A percentile compares a stretch with the other conserved stretches of the same genome.
These are phyloP conservation scores for Fagopyrum homotropicum DNA, from an alignment of 148 eudicot genomes.

Conservation along the genomic window DNA sequence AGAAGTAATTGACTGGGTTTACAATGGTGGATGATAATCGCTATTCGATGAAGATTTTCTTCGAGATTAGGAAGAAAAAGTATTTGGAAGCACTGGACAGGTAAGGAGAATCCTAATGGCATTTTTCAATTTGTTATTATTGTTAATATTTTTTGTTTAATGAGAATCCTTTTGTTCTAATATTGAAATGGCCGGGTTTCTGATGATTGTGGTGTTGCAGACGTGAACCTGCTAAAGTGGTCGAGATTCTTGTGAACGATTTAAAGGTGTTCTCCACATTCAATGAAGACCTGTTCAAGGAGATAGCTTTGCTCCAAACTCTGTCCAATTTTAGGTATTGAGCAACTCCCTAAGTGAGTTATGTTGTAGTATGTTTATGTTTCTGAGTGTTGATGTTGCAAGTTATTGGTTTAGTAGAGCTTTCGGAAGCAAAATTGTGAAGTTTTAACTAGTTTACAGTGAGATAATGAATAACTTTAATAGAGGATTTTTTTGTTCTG, in stretches of 20 bases:
- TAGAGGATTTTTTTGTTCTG: background rate
- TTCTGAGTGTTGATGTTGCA: background rate
- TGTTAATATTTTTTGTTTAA: background rate
- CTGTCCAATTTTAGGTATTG: conserved; percentile 48
- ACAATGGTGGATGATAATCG: conserved; percentile 60
- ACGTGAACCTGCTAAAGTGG: conserved; percentile 43
- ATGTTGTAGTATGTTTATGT: background rate
- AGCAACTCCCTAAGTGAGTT: background rate
- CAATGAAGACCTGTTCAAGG: conserved; percentile 50
- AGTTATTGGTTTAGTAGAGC: background rate
- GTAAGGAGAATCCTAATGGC: conserved; percentile 1
- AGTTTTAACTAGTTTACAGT: background rate
- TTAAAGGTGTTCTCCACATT: conserved; percentile 49
- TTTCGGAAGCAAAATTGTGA: background rate
- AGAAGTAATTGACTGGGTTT: conserved; percentile 59
- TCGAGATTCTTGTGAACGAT: conserved; percentile 52
- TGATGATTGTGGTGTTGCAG: conserved; percentile 22
- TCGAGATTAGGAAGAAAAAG: conserved; percentile 65
- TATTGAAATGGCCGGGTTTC: conserved; percentile 1
- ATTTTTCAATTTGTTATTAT: background rate
- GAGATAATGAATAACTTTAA: background rate
- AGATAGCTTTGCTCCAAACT: conserved; percentile 48
- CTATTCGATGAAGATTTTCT: conserved; percentile 62
- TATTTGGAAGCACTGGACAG: conserved; percentile 60
- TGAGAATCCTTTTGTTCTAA: background rate